phyloP scores from a whole-genome alignment of 2,329 filamentous ascomycete genomes.

The Beauveria medogensis region DNA sequence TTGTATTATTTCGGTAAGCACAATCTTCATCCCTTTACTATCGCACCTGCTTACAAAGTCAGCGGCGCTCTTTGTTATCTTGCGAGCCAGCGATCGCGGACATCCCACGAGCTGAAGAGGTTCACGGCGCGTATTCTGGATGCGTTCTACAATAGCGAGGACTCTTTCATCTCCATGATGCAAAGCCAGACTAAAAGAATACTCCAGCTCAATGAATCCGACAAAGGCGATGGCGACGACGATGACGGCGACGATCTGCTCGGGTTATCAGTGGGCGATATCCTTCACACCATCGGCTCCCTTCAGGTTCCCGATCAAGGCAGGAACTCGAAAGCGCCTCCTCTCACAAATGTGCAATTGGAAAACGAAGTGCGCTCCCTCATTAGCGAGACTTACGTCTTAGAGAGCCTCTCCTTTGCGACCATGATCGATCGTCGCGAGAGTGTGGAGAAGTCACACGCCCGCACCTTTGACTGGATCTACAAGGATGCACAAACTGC shows the following conservation, averaged over 20 bases:
- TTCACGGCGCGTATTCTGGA: neutral
- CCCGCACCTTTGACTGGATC: slow-evolving; percentile 8
- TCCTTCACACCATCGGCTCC: neutral
- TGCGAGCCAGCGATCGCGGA: neutral
- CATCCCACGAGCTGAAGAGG: neutral
- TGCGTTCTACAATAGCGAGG: neutral
- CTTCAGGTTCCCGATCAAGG: neutral
- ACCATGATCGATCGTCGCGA: neutral
- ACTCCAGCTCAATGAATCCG: neutral
- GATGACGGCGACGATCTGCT: neutral
- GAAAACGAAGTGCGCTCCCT: neutral
- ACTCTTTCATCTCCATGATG: neutral
- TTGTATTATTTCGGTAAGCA: neutral
- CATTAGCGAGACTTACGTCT: neutral
- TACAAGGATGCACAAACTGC: neutral
- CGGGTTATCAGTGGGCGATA: neutral
- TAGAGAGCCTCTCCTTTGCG: neutral
- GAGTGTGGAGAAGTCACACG: slow-evolving; percentile 1
- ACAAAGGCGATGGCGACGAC: neutral
- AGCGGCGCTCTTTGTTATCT: neutral
- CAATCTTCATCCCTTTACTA: neutral
- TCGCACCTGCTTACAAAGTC: neutral
- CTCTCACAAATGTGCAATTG: neutral
- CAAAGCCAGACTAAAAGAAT: neutral
- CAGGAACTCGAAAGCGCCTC: neutral